phyloP scores from a whole-genome alignment of 345 rosid genomes.

The Pistacia atlantica region DNA sequence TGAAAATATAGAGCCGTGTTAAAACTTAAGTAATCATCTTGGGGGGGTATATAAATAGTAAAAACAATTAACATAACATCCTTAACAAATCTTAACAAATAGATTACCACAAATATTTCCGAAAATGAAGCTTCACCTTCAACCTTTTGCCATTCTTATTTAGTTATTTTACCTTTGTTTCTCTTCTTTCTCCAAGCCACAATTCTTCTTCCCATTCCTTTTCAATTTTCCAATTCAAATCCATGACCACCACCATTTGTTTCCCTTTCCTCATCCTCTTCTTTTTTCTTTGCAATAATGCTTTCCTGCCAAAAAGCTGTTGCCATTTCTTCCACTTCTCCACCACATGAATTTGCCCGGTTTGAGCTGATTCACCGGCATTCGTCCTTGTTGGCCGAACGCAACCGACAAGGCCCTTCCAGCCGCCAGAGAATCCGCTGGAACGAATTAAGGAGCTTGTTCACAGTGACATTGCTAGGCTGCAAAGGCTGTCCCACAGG shows the following conservation, averaged over 20 bases:
- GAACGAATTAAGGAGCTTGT: slow-evolving; percentile 18
- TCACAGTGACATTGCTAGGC: slow-evolving; percentile 19
- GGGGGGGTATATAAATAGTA: too few species aligned
- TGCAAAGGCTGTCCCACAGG: neutral
- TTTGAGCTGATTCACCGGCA: slow-evolving; percentile 22
- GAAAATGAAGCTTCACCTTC: too few species aligned
- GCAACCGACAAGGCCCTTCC: neutral
- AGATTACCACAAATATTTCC: too few species aligned
- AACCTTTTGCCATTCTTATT: too few species aligned
- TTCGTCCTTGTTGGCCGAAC: slow-evolving; percentile 13
- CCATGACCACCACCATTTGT: neutral
- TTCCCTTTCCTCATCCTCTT: neutral
- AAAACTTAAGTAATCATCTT: too few species aligned
- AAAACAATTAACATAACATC: too few species aligned
- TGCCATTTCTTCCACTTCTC: neutral
- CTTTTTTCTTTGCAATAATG: neutral
- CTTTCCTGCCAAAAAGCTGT: neutral
- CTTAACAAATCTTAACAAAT: too few species aligned
- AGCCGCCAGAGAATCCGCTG: neutral
- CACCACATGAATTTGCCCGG: neutral
- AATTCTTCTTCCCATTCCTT: too few species aligned
- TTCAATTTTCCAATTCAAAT: too few species aligned
- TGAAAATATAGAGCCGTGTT: too few species aligned
- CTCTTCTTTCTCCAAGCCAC: too few species aligned
- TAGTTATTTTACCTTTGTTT: too few species aligned